Conservation (phyloP, 140 eudicot genomes). For the Bidens hawaiensis region DNA sequence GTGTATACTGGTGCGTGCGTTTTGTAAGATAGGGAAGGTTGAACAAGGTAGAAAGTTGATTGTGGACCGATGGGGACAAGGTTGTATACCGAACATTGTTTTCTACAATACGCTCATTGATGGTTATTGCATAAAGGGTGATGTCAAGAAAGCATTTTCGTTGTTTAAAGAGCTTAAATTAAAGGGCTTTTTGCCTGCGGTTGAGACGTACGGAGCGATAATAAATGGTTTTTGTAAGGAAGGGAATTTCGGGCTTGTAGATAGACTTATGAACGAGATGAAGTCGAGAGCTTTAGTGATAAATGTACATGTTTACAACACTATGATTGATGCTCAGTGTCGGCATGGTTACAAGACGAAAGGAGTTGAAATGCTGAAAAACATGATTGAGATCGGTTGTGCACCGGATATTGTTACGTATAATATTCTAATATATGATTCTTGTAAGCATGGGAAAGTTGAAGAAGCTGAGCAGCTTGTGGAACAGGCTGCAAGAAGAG, state of each 20-base stretch:
- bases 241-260: constrained; percentile 53
- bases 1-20: constrained; percentile 63
- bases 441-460: constrained; percentile 62
- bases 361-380: constrained; percentile 44
- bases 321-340: constrained; percentile 60
- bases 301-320: constrained; percentile 55
- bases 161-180: constrained; percentile 60
- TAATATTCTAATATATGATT: constrained; percentile 55
- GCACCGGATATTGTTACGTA: constrained; percentile 65
- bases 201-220: constrained; percentile 75
- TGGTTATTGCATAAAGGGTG: constrained; percentile 83
- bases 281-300: constrained; percentile 52
- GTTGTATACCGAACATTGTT: constrained; percentile 72
- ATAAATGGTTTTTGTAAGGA: constrained; percentile 64
- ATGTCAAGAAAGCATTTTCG: constrained; percentile 42
- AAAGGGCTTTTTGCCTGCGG: constrained; percentile 71
- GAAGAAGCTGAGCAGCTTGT: constrained; percentile 69
- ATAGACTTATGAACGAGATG: constrained; percentile 66
- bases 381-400: constrained; percentile 51
- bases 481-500: constrained; percentile 44
- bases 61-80: constrained; percentile 76
- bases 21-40: constrained; percentile 71
- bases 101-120: constrained; percentile 77
- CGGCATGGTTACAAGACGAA: constrained; percentile 47
- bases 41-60: constrained; percentile 67